Base-by-base conservation (phyloP, 2,329 filamentous ascomycete genomes). In the Cyphellophora attinorum region DNA sequence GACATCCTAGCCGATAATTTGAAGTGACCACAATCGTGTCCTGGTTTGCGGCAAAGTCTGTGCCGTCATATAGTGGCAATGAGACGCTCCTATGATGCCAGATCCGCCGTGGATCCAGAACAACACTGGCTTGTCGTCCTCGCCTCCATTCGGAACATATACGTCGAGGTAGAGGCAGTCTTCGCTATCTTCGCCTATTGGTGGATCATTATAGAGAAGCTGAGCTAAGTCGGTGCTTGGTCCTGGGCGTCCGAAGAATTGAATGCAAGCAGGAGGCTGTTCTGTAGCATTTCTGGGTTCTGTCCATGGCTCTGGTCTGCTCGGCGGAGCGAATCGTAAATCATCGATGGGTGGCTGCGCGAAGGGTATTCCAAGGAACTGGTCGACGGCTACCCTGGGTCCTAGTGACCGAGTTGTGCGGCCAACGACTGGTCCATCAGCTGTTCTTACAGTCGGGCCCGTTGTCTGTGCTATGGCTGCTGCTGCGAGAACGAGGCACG, bases 21-120 rank as follows among this genome's bases (percentile, higher is more conserved):
- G 88, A 75, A 0, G 78, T 72, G 0, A 89, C 82, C 35, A 79
- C 83, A 30, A 93, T 60, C 42, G 89, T 76, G 0, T 79, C 77
- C 57, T 82, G 74, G 19, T 65, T 65, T 34, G 69, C 38, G 2
- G 62, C 56, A 25, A 60, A 39, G 11, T 42, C 41, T 1, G 45
- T 40, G 1, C 57, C 59, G 38, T 62, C 53, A 29, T 61, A 63
- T 37, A 51, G 51, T 8, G 48, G 29, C 15, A 19, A 6, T 79
- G 80, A 5, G 72, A 57, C 3, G 35, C 38, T 59, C 56, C 29
- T 60, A 60, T 1, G 51, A 11, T 33, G 27, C 28, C 16, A 10
- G 27, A 79, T 23, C 79, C 79, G 0, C 79, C 79, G 46, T 70
- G 82, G 35, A 84, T 82, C 76, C 76, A 83, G 45, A 80, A 77